Conservation (phyloP, 176 grass and related monocot genomes). For the Oryza australiensis region DNA sequence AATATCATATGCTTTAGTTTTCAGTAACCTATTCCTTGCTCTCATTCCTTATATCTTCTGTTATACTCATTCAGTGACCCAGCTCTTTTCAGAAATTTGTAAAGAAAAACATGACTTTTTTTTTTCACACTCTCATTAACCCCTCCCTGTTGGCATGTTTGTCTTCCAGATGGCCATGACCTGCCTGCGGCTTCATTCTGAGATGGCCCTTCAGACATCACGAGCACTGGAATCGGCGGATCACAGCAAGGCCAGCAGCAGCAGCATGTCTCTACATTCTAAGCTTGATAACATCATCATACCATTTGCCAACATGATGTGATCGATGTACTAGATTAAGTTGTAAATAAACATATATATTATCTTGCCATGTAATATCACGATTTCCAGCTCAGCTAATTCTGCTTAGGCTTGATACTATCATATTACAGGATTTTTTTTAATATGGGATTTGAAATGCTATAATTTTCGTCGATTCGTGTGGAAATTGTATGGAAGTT, state of each 20-base stretch:
- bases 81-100: neutral
- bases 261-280: slow-evolving; percentile 35
- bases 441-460: no score
- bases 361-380: neutral
- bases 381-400: neutral
- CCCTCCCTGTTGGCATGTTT: slow-evolving; percentile 1
- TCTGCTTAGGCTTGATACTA: neutral
- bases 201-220: slow-evolving; percentile 90
- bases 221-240: slow-evolving; percentile 68
- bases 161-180: slow-evolving; percentile 81
- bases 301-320: slow-evolving; percentile 76
- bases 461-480: no score
- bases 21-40: neutral
- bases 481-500: no score
- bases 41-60: neutral
- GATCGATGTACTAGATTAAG: neutral
- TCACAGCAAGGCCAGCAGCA: slow-evolving; percentile 38
- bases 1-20: slow-evolving; percentile 10
- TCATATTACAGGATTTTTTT: neutral
- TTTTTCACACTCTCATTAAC: slow-evolving; percentile 1
- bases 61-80: neutral
- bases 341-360: neutral
- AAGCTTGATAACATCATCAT: slow-evolving; percentile 81
- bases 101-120: neutral
- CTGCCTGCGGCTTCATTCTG: slow-evolving; percentile 82